Base-by-base conservation (phyloP, 352 stramenopile genomes). In the Phytophthora pinifolia region DNA sequence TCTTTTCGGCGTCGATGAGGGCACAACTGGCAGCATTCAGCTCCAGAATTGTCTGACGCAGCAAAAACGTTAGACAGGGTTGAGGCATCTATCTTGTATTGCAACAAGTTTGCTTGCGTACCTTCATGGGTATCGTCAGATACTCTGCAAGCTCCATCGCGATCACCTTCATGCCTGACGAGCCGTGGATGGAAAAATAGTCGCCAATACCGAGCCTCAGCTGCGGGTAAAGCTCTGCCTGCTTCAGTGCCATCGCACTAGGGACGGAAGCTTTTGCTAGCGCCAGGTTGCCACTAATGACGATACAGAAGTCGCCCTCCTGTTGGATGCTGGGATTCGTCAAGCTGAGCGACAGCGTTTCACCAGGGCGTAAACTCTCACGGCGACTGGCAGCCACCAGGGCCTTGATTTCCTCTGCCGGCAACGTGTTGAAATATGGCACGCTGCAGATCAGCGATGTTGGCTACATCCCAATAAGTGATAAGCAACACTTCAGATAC, bases 391-490 rank as follows among this genome's bases (percentile, higher is more conserved):
- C 69, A 9, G 62, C 57, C 9, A 84, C 79, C 15, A 92, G 44
- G 32, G 43, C 34, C 18, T 72, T 76, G 50, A 92, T 89, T 31
- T 88, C 67, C 0, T 65, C 67, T 9, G 72, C 63, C 2, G 71
- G 76, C 51, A 89, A 77, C 31, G 67, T 46, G 29, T 92, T 88
- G 51, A 92, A 92, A 59, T 86, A 85, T 14, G 82, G 82, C 2
- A 92, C 65, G 38, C 82, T 92, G 54, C 79, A 89, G 38, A 92
- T 76, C 18, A 92, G 49, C 45, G 82, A 92, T 31, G 72, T 65
- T 1, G 79, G 73, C 80, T 91, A 33, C 2, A 27, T 13, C 18
- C 8, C n/a, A n/a, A n/a, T 41, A 22, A 44, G 14, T 31, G 2
- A 10, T 31, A 34, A 17, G 4, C 35, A 42, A 42, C n/a, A 31